Conservation (phyloP, 352 stramenopile species). For the Phytophthora tentaculata region DNA sequence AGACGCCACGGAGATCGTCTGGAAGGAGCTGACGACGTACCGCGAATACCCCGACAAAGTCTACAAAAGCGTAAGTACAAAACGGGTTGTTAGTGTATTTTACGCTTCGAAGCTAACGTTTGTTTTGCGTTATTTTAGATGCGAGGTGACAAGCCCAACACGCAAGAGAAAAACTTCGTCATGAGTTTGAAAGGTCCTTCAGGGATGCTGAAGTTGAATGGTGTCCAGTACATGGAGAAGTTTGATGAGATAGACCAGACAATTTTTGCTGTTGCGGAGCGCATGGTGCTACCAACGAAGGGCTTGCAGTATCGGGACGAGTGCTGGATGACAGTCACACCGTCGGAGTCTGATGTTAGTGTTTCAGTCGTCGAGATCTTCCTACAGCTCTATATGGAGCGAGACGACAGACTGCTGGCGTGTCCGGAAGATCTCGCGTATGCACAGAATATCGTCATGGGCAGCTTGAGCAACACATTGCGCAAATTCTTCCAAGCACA, state of each 20-base stretch:
- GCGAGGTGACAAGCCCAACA: slow-evolving; percentile 11
- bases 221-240: slow-evolving; percentile 35
- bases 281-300: slow-evolving; percentile 21
- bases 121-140: slow-evolving; percentile 14
- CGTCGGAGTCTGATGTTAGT: not conserved
- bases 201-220: slow-evolving; percentile 24
- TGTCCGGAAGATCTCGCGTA: slow-evolving; percentile 20
- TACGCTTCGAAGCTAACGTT: not conserved
- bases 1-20: slow-evolving; percentile 23
- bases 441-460: slow-evolving; percentile 27
- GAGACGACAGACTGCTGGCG: not conserved
- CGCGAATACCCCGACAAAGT: slow-evolving; percentile 30
- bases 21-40: slow-evolving; percentile 31
- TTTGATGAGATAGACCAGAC: slow-evolving; percentile 26
- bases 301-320: slow-evolving; percentile 25
- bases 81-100: not conserved
- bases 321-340: slow-evolving; percentile 31
- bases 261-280: slow-evolving; percentile 20
- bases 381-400: slow-evolving; percentile 31
- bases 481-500: slow-evolving; percentile 28
- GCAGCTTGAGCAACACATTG: slow-evolving; percentile 30
- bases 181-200: slow-evolving; percentile 16
- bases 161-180: slow-evolving; percentile 34
- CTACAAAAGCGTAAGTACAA: slow-evolving; percentile 31
- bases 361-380: slow-evolving; percentile 16